A percentile compares a stretch with the other conserved stretches of the same genome.
Conservation (phyloP, 495 filamentous ascomycete species). For the Stereocaulon alpinum region DNA sequence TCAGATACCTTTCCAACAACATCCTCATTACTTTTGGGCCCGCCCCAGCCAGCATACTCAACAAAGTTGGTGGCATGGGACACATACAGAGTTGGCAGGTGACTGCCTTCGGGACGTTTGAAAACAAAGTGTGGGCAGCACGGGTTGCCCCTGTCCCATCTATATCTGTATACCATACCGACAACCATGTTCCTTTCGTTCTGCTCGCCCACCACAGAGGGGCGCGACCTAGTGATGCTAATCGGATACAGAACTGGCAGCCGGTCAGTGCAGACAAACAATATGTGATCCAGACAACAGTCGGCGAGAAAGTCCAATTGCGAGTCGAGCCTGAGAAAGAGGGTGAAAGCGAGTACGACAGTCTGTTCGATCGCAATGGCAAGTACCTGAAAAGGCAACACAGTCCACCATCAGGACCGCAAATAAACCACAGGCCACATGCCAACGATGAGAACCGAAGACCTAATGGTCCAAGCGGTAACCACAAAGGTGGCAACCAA, state of each 20-base stretch:
- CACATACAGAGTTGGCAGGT: constrained; percentile 75
- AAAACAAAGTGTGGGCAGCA: constrained; percentile 81
- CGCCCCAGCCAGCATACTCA: constrained; percentile 53
- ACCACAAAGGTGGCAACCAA: constrained; percentile 28
- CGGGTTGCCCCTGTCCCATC: constrained; percentile 60
- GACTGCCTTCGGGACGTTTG: constrained; percentile 58
- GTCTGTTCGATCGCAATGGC: constrained; percentile 44
- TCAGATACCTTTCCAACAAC: constrained; percentile 79
- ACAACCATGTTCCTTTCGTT: constrained; percentile 61
- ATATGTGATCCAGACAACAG: constrained; percentile 63
- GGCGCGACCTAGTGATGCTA: constrained; percentile 67
- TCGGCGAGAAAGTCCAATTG: constrained; percentile 78
- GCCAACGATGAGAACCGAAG: constrained; percentile 23
- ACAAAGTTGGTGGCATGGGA: constrained; percentile 78
- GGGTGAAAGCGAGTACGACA: constrained; percentile 48
- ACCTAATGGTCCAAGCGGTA: constrained; percentile 5
- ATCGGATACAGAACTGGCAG: constrained; percentile 77
- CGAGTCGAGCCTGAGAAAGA: constrained; percentile 60
- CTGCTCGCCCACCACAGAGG: constrained; percentile 64
- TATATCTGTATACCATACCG: constrained; percentile 56
- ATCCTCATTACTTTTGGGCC: constrained; percentile 78
- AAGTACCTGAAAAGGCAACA: constrained; percentile 48
- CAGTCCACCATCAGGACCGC: constrained; percentile 15
- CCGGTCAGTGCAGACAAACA: constrained; percentile 55
- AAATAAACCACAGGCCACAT: constrained; percentile 12